Evolutionary conservation across 1,139 yeast species (phyloP).

Genomic region (Meyerozyma elateridarum): DNA sequence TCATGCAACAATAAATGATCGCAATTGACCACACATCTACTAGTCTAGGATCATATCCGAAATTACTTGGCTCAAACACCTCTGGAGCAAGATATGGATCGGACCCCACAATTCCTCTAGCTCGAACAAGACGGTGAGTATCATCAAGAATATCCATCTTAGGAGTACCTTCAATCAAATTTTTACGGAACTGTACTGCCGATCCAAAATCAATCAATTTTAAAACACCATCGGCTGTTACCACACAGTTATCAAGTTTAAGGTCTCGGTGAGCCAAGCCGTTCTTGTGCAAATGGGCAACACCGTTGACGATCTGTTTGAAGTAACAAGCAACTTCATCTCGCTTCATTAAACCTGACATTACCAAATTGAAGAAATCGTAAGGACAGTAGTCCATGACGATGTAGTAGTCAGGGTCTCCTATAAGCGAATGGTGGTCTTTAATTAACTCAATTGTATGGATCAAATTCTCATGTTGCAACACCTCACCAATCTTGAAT

Average conservation of each 20-base stretch:
- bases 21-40: conserved; percentile 80
- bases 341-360: conserved; percentile 61
- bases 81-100: conserved; percentile 83
- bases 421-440: conserved; percentile 27
- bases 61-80: conserved; percentile 43
- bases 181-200: conserved; percentile 56
- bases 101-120: conserved; percentile 73
- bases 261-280: conserved; percentile 78
- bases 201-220: conserved; percentile 77
- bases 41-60: conserved; percentile 63
- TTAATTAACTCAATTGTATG: conserved; percentile 60
- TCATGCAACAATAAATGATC: conserved; percentile 72
- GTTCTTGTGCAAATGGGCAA: conserved; percentile 53
- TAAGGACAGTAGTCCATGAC: conserved; percentile 74
- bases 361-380: conserved; percentile 73
- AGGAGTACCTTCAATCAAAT: conserved; percentile 11
- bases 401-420: conserved; percentile 45
- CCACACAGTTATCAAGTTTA: conserved; percentile 76
- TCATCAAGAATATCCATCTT: conserved; percentile 16
- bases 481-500: conserved; percentile 56
- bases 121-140: conserved; percentile 27
- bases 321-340: conserved; percentile 64
- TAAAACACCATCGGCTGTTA: conserved; percentile 52
- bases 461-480: conserved; percentile 60
- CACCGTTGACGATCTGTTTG: conserved; percentile 61